phyloP scores from a whole-genome alignment of 306 rosid genomes.

The Vicia villosa region DNA sequence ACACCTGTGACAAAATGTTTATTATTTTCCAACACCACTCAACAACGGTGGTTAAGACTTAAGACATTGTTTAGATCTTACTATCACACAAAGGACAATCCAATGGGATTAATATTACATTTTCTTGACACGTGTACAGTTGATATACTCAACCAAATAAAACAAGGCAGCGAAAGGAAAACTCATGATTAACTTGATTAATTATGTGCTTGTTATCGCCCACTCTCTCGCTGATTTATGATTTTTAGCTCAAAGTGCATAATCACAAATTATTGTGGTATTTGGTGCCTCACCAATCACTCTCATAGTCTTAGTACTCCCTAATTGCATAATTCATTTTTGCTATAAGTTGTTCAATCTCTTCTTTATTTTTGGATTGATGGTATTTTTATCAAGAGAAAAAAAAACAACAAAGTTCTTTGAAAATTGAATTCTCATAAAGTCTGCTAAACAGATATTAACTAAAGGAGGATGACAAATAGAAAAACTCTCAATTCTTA shows the following conservation, averaged over 20 bases:
- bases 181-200: background rate
- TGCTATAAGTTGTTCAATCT: background rate
- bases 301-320: background rate
- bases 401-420: no score
- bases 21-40: background rate
- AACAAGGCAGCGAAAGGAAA: background rate
- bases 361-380: no score
- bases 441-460: no score
- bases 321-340: background rate
- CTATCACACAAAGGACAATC: constrained; percentile 1
- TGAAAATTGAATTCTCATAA: no score
- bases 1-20: background rate
- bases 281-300: constrained; percentile 26
- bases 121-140: no score
- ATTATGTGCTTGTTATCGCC: constrained; percentile 9
- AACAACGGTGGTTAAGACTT: constrained; percentile 31
- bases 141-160: background rate
- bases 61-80: background rate
- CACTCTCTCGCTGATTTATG: background rate
- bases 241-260: background rate
- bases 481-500: no score
- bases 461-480: no score
- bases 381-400: no score
- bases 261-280: background rate
- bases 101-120: no score